Evolutionary conservation across 192 early-diverging fungal genomes (phyloP).

Genomic region (Podila epicladia): DNA sequence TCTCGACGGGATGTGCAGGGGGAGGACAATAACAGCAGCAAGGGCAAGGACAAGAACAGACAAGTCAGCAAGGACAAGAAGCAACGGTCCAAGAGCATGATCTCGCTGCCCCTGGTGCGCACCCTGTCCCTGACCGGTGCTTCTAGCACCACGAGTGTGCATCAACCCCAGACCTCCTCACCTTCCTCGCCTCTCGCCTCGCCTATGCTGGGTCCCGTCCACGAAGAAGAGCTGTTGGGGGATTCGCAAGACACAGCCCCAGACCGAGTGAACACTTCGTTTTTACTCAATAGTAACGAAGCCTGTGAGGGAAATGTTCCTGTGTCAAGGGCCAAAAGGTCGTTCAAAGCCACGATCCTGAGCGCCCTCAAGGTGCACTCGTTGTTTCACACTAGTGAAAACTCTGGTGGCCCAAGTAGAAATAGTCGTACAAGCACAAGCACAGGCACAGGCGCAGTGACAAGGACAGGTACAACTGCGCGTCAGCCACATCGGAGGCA

Average conservation of each 20-base stretch:
- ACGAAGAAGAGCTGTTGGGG: background rate
- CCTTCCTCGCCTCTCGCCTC: background rate
- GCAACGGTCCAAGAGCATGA: background rate
- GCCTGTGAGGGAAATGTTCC: too few relatives aligned
- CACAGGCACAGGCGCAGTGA: background rate
- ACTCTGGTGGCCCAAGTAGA: background rate
- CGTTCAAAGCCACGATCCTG: conserved; percentile 18
- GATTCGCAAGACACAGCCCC: too few relatives aligned
- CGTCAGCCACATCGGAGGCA: conserved; percentile 11
- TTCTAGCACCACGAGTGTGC: background rate
- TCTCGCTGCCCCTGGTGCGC: background rate
- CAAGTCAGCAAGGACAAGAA: too few relatives aligned
- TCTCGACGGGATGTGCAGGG: background rate
- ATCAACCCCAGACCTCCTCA: background rate
- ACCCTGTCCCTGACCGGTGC: background rate
- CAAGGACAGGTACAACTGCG: background rate
- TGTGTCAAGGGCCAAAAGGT: conserved; percentile 1
- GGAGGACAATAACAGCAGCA: background rate
- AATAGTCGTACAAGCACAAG: background rate
- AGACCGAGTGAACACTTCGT: too few relatives aligned
- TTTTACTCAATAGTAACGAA: too few relatives aligned
- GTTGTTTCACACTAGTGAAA: background rate
- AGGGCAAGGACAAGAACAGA: background rate
- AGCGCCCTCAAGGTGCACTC: conserved; percentile 8
- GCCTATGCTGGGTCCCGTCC: background rate